Conservation (phyloP, 2,329 filamentous ascomycete genomes). For the Endoconidiophora laricicola region DNA sequence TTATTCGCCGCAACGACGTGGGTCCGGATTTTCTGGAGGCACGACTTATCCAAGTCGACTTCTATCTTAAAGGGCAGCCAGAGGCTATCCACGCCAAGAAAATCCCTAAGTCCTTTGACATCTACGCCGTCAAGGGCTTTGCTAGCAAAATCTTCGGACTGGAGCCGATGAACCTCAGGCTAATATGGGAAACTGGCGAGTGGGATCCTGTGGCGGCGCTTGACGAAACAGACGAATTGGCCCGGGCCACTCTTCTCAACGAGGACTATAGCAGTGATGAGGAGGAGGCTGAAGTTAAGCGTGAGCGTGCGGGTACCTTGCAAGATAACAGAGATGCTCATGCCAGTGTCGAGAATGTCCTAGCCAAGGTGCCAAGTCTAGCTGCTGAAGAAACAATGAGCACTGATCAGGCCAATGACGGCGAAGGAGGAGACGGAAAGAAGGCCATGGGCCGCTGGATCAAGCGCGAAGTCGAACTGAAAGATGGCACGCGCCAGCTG, state of each 20-base stretch:
- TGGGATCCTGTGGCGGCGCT: slow-evolving; percentile 61
- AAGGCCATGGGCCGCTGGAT: slow-evolving; percentile 43
- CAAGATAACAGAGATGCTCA: background rate
- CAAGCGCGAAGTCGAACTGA: slow-evolving; percentile 63
- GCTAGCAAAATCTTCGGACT: slow-evolving; percentile 54
- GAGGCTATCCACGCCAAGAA: slow-evolving; percentile 22
- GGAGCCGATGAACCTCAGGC: slow-evolving; percentile 42
- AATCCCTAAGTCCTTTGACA: slow-evolving; percentile 61
- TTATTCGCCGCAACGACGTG: slow-evolving; percentile 39
- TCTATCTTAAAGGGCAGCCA: slow-evolving; percentile 19
- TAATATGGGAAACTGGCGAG: slow-evolving; percentile 84
- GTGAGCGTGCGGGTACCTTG: slow-evolving; percentile 17
- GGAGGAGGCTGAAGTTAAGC: slow-evolving; percentile 26
- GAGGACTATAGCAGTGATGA: slow-evolving; percentile 36
- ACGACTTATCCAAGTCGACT: slow-evolving; percentile 50
- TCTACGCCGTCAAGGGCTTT: slow-evolving; percentile 68
- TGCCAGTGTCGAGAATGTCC: no score
- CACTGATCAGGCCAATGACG: slow-evolving; percentile 17
- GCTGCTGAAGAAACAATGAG: slow-evolving; percentile 8
- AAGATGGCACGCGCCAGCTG: slow-evolving; percentile 62
- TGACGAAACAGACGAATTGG: slow-evolving; percentile 34
- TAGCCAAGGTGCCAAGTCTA: slow-evolving; percentile 15
- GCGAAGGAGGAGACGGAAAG: slow-evolving; percentile 17
- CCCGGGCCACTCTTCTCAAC: slow-evolving; percentile 24
- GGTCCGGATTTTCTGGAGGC: slow-evolving; percentile 74